Evolutionary conservation across 106 monocot genomes (phyloP).

Genomic region (Dioscorea zingiberensis): DNA sequence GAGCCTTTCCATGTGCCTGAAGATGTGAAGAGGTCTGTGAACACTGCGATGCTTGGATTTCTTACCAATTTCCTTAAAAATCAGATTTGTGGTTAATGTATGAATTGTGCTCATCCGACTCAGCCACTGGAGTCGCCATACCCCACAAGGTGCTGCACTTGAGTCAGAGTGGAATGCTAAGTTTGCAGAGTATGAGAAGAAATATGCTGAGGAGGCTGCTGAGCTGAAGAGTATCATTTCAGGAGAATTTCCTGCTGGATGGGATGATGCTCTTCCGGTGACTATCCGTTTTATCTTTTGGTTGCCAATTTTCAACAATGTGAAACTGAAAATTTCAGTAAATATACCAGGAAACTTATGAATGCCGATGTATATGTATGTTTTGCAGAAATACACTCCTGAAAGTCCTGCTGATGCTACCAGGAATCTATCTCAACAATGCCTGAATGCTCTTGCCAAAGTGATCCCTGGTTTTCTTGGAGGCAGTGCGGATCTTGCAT

Average conservation of each 20-base stretch:
- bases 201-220: constrained; percentile 60
- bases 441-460: constrained; percentile 67
- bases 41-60: neutral
- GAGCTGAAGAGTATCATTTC: constrained; percentile 52
- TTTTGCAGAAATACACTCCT: constrained; percentile 60
- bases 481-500: constrained; percentile 80
- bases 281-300: constrained; percentile 1
- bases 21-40: constrained; percentile 56
- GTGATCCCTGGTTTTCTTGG: constrained; percentile 80
- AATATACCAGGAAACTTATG: neutral
- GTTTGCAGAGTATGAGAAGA: constrained; percentile 74
- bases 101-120: neutral
- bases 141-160: constrained; percentile 52
- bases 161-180: constrained; percentile 75
- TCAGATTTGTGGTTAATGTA: neutral
- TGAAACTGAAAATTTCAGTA: neutral
- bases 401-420: constrained; percentile 75
- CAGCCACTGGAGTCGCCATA: constrained; percentile 85
- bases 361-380: neutral
- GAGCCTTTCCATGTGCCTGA: constrained; percentile 66
- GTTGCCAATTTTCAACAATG: no score
- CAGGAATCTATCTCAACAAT: constrained; percentile 78
- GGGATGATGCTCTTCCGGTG: constrained; percentile 79
- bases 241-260: constrained; percentile 57
- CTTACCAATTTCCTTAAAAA: no score